These are phyloP conservation scores for Erodium maritimum DNA, from an alignment of 345 rosid species.

Conservation along the genomic window DNA sequence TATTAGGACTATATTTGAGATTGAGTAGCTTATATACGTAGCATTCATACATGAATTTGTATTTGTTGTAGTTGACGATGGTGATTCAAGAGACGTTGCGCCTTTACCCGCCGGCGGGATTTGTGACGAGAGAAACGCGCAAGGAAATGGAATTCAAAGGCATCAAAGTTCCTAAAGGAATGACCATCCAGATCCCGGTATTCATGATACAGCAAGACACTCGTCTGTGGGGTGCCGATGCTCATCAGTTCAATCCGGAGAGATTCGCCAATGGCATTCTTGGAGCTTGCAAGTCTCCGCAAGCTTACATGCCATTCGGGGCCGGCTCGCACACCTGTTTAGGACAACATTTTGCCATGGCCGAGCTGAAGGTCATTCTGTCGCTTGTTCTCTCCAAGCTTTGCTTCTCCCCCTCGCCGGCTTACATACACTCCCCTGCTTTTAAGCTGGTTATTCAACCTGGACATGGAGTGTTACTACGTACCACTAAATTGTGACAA, in stretches of 20 bases:
- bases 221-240: slow-evolving; percentile 33
- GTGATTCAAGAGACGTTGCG: slow-evolving; percentile 26
- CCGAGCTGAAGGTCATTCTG: slow-evolving; percentile 30
- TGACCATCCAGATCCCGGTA: slow-evolving; percentile 21
- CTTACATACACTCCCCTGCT: slow-evolving; percentile 30
- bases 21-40: neutral
- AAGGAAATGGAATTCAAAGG: slow-evolving; percentile 25
- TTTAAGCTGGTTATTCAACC: slow-evolving; percentile 23
- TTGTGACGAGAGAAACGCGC: slow-evolving; percentile 11
- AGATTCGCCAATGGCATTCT: slow-evolving; percentile 30
- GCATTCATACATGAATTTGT: neutral
- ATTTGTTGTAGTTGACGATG: slow-evolving; percentile 20
- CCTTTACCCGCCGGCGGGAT: slow-evolving; percentile 23
- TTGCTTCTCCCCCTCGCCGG: slow-evolving; percentile 23
- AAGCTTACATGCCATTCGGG: slow-evolving; percentile 36
- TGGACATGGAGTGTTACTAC: slow-evolving; percentile 17
- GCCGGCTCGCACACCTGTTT: slow-evolving; percentile 28
- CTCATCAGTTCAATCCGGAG: slow-evolving; percentile 26
- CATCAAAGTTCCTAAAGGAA: slow-evolving; percentile 23
- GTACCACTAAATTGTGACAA: slow-evolving; percentile 10
- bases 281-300: slow-evolving; percentile 28
- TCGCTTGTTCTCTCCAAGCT: slow-evolving; percentile 26
- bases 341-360: slow-evolving; percentile 37
- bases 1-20: neutral
- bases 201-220: slow-evolving; percentile 18